phyloP scores from a whole-genome alignment of 306 rosid genomes.

The Luffa acutangula region DNA sequence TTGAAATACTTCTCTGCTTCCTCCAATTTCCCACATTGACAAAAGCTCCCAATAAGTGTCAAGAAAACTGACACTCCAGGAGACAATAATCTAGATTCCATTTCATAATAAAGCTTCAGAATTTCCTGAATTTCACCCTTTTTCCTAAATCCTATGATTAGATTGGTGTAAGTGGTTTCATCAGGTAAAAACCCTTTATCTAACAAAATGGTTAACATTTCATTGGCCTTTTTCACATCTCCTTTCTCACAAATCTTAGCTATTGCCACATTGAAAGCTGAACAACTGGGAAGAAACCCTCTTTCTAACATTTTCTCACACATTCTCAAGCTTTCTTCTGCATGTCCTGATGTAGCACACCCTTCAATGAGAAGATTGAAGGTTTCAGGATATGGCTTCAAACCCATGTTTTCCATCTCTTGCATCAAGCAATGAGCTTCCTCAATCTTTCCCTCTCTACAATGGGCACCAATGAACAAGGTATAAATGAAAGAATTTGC shows the following conservation, averaged over 20 bases:
- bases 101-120: slow-evolving; percentile 66
- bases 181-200: slow-evolving; percentile 58
- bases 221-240: slow-evolving; percentile 35
- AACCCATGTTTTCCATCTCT: slow-evolving; percentile 48
- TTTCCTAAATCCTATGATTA: slow-evolving; percentile 44
- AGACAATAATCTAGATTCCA: slow-evolving; percentile 41
- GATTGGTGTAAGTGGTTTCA: slow-evolving; percentile 35
- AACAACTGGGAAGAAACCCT: slow-evolving; percentile 54
- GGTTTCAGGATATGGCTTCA: slow-evolving; percentile 47
- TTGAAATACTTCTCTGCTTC: slow-evolving; percentile 55
- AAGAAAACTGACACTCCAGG: slow-evolving; percentile 44
- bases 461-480: slow-evolving; percentile 46
- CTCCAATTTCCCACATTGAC: slow-evolving; percentile 38
- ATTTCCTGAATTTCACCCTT: slow-evolving; percentile 32
- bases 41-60: slow-evolving; percentile 37
- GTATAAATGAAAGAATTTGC: slow-evolving; percentile 54
- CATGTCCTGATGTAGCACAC: slow-evolving; percentile 27
- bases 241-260: slow-evolving; percentile 45
- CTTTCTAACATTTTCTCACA: slow-evolving; percentile 45
- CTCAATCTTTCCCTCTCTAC: slow-evolving; percentile 41
- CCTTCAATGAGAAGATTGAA: slow-evolving; percentile 52
- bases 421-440: slow-evolving; percentile 38
- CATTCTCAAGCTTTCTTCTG: slow-evolving; percentile 31
- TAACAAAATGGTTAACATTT: slow-evolving; percentile 36
- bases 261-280: slow-evolving; percentile 44